phyloP scores from a whole-genome alignment of 306 rosid genomes.

The Cicer bijugum region DNA sequence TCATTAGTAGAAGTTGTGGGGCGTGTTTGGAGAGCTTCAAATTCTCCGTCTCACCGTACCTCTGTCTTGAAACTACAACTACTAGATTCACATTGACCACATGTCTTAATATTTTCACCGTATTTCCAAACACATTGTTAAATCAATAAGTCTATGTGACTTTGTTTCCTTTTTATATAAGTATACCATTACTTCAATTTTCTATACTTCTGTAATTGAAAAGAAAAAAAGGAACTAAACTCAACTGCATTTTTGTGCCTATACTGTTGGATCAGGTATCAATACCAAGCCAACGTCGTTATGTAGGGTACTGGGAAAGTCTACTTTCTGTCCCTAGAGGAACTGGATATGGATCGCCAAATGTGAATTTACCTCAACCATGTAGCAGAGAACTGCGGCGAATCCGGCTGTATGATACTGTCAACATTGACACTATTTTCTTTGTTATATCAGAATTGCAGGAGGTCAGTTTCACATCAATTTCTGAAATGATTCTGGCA shows the following conservation, averaged over 20 bases:
- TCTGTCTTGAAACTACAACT: no score
- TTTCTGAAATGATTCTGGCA: not conserved
- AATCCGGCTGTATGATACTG: conserved; percentile 79
- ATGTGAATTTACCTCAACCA: conserved; percentile 63
- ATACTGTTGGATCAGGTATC: conserved; percentile 69
- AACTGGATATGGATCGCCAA: conserved; percentile 45
- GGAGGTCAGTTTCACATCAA: conserved; percentile 54
- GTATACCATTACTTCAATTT: not conserved
- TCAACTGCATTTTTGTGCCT: not conserved
- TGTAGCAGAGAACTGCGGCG: conserved; percentile 82
- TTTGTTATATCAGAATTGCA: conserved; percentile 81
- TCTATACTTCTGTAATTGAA: no score
- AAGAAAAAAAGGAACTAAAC: no score
- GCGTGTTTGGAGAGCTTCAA: no score
- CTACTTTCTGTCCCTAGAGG: conserved; percentile 61
- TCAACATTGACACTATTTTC: conserved; percentile 64
- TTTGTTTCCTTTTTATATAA: conserved; percentile 8
- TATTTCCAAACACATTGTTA: no score
- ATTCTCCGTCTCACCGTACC: no score
- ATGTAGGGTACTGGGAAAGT: conserved; percentile 71
- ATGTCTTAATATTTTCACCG: no score
- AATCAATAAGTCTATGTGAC: not conserved
- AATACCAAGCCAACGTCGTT: conserved; percentile 97
- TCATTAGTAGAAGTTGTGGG: no score
- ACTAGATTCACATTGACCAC: no score